Evolutionary conservation across 176 grass and related monocot genomes (phyloP).

Genomic region (Juncus effusus): DNA sequence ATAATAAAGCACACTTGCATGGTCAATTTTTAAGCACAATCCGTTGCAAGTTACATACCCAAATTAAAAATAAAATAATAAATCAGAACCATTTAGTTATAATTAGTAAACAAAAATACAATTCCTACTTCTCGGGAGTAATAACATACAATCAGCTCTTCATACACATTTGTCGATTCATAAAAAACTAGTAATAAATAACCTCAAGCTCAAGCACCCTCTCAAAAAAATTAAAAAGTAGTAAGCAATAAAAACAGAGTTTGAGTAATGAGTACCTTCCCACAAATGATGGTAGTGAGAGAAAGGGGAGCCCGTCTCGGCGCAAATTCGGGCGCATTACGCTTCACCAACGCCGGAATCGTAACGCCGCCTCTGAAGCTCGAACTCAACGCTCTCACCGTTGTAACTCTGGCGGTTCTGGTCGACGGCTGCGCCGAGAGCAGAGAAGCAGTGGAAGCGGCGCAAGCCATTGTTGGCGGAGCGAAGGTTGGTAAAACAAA

Average conservation of each 20-base stretch:
- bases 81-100: too few relatives aligned
- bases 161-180: too few relatives aligned
- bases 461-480: slow-evolving; percentile 13
- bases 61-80: too few relatives aligned
- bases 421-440: slow-evolving; percentile 1
- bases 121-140: not conserved
- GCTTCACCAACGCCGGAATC: slow-evolving; percentile 8
- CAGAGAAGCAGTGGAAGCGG: slow-evolving; percentile 8
- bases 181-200: too few relatives aligned
- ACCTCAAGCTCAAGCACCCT: not conserved
- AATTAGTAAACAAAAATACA: not conserved
- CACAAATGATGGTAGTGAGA: slow-evolving; percentile 13
- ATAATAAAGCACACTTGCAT: too few relatives aligned
- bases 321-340: not conserved
- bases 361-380: not conserved
- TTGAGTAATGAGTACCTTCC: slow-evolving; percentile 3
- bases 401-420: not conserved
- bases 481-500: not conserved
- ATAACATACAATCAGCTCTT: too few relatives aligned
- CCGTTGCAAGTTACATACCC: too few relatives aligned
- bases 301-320: not conserved
- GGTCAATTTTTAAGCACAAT: too few relatives aligned
- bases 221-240: slow-evolving; percentile 1
- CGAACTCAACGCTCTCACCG: not conserved
- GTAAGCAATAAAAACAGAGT: not conserved